These are phyloP conservation scores for Solanum etuberosum DNA, from an alignment of 257 asterid genomes.

Conservation along the genomic window DNA sequence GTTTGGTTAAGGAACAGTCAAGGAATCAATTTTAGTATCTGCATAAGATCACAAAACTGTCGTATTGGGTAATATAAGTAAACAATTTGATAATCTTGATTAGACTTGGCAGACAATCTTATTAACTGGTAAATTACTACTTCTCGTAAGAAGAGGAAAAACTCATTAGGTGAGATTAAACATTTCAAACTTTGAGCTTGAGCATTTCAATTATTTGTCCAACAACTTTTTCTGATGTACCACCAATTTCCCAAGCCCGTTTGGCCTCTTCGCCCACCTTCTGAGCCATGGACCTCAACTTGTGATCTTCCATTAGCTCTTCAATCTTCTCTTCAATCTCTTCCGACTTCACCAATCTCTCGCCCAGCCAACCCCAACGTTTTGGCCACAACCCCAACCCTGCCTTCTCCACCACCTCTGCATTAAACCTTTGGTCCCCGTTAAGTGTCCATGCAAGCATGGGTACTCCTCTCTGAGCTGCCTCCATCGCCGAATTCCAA, in stretches of 20 bases:
- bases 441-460: conserved; percentile 37
- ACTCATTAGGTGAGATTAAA: background rate
- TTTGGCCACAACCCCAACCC: conserved; percentile 27
- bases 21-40: conserved; percentile 5
- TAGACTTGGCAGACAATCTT: background rate
- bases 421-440: conserved; percentile 39
- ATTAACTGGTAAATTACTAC: background rate
- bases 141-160: background rate
- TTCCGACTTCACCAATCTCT: conserved; percentile 11
- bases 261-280: conserved; percentile 16
- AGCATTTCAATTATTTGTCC: conserved; percentile 2
- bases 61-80: background rate
- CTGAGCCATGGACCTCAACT: conserved; percentile 12
- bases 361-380: conserved; percentile 27
- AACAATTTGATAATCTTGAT: background rate
- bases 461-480: conserved; percentile 28
- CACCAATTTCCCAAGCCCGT: conserved; percentile 16
- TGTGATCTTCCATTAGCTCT: conserved; percentile 12
- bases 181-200: background rate
- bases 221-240: conserved; percentile 15
- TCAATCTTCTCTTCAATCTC: conserved; percentile 14
- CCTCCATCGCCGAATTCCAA: conserved; percentile 37
- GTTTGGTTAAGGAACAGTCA: background rate
- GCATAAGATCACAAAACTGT: background rate
- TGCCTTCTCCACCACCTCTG: conserved; percentile 21